Base-by-base conservation (phyloP, 345 rosid species). In the Abelmoschus esculentus region DNA sequence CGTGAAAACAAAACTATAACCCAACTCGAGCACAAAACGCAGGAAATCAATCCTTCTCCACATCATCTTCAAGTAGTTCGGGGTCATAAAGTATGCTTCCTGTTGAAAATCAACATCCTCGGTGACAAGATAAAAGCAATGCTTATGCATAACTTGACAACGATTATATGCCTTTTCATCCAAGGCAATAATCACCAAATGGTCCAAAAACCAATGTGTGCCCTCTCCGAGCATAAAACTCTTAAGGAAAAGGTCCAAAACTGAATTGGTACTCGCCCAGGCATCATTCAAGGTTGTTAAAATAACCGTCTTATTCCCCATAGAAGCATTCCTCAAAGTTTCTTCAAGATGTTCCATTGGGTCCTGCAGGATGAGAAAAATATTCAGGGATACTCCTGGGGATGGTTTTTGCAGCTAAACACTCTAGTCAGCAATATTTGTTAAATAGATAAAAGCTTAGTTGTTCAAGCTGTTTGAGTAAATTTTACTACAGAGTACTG, bases 41-140 rank as follows among this genome's bases (percentile, higher is more conserved):
- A 93, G 73, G 76, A 93, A 89, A 55, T 88, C 89, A 66, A 93
- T 88, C 72, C 98, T 83, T 76, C 85, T 86, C 97, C 98, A 93
- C 98, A 91, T 91, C 98, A 91, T 86, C 77, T 82, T 83, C 85
- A 93, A 80, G 79, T 93, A 93, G 49, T 77, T 73, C 11, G 79
- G 75, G 18, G 97, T 89, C 97, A 89, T 93, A 76, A 91, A 93
- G 61, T 86, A 91, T 19, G 98, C 98, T 74, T 91, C 96, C 0
- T 70, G 28, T 8, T 83, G 84, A 77, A 91, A 93, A 83, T 91
- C 93, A 56, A 82, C 80, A 17, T 87, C 95, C 17, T 84, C 80
- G 0, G 97, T 91, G 55, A 81, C 75, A 22, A 91, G 87, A 38
- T 87, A 81, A 82, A 77, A 88, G 72, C 98, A 93, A 70, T 88